These are phyloP conservation scores for Protea cynaroides DNA, from an alignment of 164 flowering plant genomes.

Conservation along the genomic window DNA sequence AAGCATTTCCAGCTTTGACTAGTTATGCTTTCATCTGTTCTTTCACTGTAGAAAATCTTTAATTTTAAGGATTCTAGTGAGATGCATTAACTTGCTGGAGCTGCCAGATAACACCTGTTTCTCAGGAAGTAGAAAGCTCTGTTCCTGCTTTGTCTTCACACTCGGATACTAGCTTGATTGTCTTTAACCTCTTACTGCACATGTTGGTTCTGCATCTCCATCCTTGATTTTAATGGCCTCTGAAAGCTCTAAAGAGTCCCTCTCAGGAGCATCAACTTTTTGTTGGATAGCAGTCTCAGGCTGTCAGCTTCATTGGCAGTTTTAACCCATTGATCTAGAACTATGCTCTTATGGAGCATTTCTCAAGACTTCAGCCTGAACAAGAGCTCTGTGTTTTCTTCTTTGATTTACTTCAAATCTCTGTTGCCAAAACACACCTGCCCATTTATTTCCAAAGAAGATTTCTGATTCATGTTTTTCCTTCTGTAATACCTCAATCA, in stretches of 20 bases:
- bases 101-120: too few relatives aligned
- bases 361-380: slow-evolving; percentile 64
- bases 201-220: too few relatives aligned
- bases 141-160: too few relatives aligned
- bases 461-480: slow-evolving; percentile 35
- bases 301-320: slow-evolving; percentile 97
- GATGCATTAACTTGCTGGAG: too few relatives aligned
- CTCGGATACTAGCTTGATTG: too few relatives aligned
- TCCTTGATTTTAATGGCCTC: slow-evolving; percentile 44
- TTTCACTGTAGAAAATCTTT: too few relatives aligned
- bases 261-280: slow-evolving; percentile 74
- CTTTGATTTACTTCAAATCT: slow-evolving; percentile 64
- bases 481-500: slow-evolving; percentile 23
- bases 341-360: slow-evolving; percentile 77
- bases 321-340: slow-evolving; percentile 79
- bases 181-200: too few relatives aligned
- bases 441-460: slow-evolving; percentile 72
- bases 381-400: slow-evolving; percentile 73
- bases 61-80: too few relatives aligned
- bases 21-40: too few relatives aligned
- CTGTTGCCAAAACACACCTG: slow-evolving; percentile 70
- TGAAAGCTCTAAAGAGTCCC: too few relatives aligned
- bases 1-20: too few relatives aligned
- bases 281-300: slow-evolving; percentile 77
- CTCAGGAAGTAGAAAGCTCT: too few relatives aligned